phyloP scores from a whole-genome alignment of 2,329 filamentous ascomycete genomes.

The Alternaria angustiovoidea region DNA sequence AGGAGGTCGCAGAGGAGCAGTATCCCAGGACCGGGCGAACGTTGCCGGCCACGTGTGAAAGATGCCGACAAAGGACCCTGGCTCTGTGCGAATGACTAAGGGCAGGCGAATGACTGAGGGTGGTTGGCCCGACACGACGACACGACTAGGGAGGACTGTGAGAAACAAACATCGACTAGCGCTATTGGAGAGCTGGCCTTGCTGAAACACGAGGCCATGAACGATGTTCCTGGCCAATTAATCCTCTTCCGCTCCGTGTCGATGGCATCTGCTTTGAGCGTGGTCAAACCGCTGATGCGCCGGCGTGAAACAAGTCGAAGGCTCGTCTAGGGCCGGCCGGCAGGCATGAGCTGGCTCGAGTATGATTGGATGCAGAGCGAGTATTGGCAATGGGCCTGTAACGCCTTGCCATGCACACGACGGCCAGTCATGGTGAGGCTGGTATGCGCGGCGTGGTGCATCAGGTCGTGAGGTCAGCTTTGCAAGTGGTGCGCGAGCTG shows the following conservation, averaged over 20 bases:
- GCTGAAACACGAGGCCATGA: conserved; percentile 32
- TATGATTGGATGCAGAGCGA: conserved; percentile 33
- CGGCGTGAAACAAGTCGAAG: conserved; percentile 41
- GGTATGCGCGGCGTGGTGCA: conserved; percentile 16
- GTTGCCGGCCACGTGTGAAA: conserved; percentile 24
- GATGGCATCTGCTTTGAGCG: conserved; percentile 31
- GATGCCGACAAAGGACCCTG: conserved; percentile 6
- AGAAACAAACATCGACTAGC: conserved; percentile 7
- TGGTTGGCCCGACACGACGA: background rate
- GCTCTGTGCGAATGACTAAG: background rate
- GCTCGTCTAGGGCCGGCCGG: conserved; percentile 24
- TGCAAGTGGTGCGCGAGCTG: too few species aligned
- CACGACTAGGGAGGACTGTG: background rate
- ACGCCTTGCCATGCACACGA: conserved; percentile 18
- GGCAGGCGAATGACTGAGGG: background rate
- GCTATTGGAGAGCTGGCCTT: conserved; percentile 1
- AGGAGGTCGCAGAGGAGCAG: background rate
- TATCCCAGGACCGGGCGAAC: conserved; percentile 5
- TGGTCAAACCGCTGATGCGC: conserved; percentile 39
- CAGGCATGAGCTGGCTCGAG: conserved; percentile 22
- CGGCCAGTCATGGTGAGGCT: background rate
- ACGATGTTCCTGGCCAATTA: conserved; percentile 27
- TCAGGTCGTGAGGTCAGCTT: background rate
- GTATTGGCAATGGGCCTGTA: conserved; percentile 44
- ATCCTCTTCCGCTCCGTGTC: conserved; percentile 7